Conservation (phyloP, 345 rosid species). For the Anacardium occidentale region DNA sequence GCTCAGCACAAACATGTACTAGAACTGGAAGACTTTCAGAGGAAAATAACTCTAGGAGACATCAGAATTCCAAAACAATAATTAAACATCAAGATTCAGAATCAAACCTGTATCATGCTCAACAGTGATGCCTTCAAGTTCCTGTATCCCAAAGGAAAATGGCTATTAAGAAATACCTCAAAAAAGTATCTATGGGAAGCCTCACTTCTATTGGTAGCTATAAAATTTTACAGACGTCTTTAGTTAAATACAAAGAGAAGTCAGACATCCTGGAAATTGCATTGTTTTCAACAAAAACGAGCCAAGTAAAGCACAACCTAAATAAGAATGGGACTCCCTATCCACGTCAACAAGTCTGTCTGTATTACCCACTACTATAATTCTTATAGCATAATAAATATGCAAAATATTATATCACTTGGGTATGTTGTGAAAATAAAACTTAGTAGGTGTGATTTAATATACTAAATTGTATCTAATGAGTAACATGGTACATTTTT, state of each 20-base stretch:
- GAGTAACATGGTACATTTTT: background rate
- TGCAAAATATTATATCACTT: background rate
- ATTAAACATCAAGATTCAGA: conserved; percentile 15
- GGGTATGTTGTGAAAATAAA: background rate
- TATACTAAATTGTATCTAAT: background rate
- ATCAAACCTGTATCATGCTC: conserved; percentile 83
- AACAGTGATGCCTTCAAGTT: conserved; percentile 42
- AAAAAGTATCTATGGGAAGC: background rate
- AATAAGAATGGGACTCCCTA: too few species aligned
- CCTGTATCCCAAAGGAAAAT: conserved; percentile 51
- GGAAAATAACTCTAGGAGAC: background rate
- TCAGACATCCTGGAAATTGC: too few species aligned
- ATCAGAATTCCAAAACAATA: background rate
- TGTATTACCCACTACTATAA: background rate
- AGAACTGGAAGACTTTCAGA: background rate
- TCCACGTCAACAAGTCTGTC: background rate
- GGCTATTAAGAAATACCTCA: conserved; percentile 15
- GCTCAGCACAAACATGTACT: background rate
- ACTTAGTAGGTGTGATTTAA: background rate
- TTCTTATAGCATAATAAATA: background rate
- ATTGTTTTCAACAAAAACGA: too few species aligned
- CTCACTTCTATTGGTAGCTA: background rate
- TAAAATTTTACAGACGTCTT: background rate
- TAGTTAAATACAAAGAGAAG: background rate
- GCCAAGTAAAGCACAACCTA: too few species aligned